Percentiles rank a stretch among this genome's conserved stretches.
phyloP scores from a whole-genome alignment of 2,329 filamentous ascomycete species.

The Colletotrichum eleusines region DNA sequence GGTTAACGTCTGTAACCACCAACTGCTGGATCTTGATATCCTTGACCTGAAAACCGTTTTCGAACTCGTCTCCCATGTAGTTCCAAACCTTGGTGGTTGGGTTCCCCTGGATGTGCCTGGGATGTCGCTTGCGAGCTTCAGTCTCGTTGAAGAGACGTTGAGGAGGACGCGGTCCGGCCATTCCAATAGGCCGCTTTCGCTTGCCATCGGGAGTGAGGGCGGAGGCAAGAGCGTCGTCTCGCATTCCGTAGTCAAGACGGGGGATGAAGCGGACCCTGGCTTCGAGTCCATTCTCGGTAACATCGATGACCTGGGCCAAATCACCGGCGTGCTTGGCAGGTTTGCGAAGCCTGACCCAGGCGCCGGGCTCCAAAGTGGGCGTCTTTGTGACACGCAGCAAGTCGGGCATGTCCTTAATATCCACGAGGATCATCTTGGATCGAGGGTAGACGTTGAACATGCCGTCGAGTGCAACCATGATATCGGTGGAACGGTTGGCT shows the following conservation, averaged over 20 bases:
- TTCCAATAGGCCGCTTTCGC: conserved; percentile 77
- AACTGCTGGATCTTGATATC: conserved; percentile 92
- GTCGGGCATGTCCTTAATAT: conserved; percentile 98
- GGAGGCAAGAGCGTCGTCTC: conserved; percentile 74
- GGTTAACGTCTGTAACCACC: conserved; percentile 90
- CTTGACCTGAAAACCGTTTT: conserved; percentile 93
- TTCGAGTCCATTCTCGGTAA: conserved; percentile 92
- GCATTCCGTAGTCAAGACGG: conserved; percentile 89
- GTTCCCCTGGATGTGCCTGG: conserved; percentile 72
- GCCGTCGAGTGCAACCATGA: conserved; percentile 83
- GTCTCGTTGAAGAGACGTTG: conserved; percentile 92
- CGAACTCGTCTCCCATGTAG: conserved; percentile 90
- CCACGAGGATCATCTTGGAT: conserved; percentile 87
- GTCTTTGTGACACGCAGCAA: conserved; percentile 91
- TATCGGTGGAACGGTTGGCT: conserved; percentile 87
- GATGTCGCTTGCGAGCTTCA: conserved; percentile 90
- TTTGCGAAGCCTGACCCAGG: conserved; percentile 90
- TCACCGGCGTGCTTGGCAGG: conserved; percentile 87
- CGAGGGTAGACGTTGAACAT: conserved; percentile 92
- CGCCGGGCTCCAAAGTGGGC: conserved; percentile 84
- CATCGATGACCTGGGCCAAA: conserved; percentile 90
- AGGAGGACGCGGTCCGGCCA: conserved; percentile 78
- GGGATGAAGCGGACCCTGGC: conserved; percentile 90
- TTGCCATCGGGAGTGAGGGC: conserved; percentile 71
- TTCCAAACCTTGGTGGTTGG: conserved; percentile 84